Conservation (phyloP, 495 filamentous ascomycete genomes). For the Neurospora cerealis region DNA sequence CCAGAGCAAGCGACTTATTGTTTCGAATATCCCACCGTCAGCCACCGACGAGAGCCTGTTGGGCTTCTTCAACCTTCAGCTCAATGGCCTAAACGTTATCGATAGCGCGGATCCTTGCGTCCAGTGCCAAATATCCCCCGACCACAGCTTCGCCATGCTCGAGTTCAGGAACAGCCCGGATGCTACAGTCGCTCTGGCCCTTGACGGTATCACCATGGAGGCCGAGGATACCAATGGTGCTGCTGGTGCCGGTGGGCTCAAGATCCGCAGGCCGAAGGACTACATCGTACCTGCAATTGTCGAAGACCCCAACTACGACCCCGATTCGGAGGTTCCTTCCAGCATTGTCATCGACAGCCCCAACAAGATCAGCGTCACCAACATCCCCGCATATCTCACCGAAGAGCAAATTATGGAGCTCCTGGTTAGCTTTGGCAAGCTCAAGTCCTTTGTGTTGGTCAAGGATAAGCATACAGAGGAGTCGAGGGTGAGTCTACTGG, state of each 20-base stretch:
- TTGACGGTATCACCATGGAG: conserved; percentile 85
- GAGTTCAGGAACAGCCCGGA: conserved; percentile 86
- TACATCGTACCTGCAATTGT: conserved; percentile 83
- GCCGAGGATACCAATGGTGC: conserved; percentile 46
- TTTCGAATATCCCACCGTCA: conserved; percentile 64
- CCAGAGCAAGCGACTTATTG: conserved; percentile 84
- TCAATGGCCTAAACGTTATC: conserved; percentile 89
- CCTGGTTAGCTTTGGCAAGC: conserved; percentile 77
- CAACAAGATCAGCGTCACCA: conserved; percentile 88
- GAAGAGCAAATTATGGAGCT: conserved; percentile 90
- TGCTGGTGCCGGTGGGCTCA: conserved; percentile 56
- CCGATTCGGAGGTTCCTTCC: conserved; percentile 56
- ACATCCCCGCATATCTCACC: conserved; percentile 75
- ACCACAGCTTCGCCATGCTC: conserved; percentile 68
- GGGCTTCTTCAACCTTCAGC: conserved; percentile 89
- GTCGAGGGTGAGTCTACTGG: conserved; percentile 61
- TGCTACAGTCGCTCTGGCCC: conserved; percentile 79
- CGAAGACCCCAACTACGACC: conserved; percentile 68
- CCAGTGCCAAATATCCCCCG: conserved; percentile 69
- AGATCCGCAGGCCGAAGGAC: conserved; percentile 87
- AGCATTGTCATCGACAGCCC: conserved; percentile 80
- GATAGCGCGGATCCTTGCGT: conserved; percentile 78
- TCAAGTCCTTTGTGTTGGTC: conserved; percentile 86
- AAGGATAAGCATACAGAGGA: conserved; percentile 81
- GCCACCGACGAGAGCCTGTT: conserved; percentile 61